These are phyloP conservation scores for Tetrapisispora nanseiensis DNA, from an alignment of 805 yeast genomes.

Conservation along the genomic window DNA sequence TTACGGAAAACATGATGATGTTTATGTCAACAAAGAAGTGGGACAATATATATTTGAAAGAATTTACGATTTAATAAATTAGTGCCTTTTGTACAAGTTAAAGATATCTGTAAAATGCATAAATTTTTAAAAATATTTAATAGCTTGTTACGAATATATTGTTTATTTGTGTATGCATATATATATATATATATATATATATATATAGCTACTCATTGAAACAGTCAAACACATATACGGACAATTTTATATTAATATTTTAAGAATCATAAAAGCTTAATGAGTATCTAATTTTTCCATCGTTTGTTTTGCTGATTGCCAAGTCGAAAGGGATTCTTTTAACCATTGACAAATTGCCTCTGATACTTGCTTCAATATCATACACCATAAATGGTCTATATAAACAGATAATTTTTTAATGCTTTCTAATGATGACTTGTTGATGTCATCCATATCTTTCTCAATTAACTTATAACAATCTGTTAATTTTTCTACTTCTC, in stretches of 20 bases:
- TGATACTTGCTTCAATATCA: slow-evolving; percentile 26
- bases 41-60: slow-evolving; percentile 25
- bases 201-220: too few species aligned
- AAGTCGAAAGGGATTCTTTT: slow-evolving; percentile 30
- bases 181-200: too few species aligned
- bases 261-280: background rate
- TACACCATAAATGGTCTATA: slow-evolving; percentile 24
- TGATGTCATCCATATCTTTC: slow-evolving; percentile 31
- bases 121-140: too few species aligned
- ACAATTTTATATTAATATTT: too few species aligned
- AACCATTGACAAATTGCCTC: slow-evolving; percentile 30
- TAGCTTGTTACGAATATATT: too few species aligned
- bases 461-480: slow-evolving; percentile 32
- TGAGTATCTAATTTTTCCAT: background rate
- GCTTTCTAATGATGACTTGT: slow-evolving; percentile 26
- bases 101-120: too few species aligned
- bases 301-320: slow-evolving; percentile 21
- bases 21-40: slow-evolving; percentile 37
- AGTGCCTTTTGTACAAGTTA: too few species aligned
- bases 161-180: too few species aligned
- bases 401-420: slow-evolving; percentile 20
- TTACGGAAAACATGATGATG: slow-evolving; percentile 60
- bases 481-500: slow-evolving; percentile 31
- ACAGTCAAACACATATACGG: too few species aligned
- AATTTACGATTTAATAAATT: too few species aligned